These are phyloP conservation scores for Pichia sp. DNA, from an alignment of 1,139 yeast species.

Conservation along the genomic window DNA sequence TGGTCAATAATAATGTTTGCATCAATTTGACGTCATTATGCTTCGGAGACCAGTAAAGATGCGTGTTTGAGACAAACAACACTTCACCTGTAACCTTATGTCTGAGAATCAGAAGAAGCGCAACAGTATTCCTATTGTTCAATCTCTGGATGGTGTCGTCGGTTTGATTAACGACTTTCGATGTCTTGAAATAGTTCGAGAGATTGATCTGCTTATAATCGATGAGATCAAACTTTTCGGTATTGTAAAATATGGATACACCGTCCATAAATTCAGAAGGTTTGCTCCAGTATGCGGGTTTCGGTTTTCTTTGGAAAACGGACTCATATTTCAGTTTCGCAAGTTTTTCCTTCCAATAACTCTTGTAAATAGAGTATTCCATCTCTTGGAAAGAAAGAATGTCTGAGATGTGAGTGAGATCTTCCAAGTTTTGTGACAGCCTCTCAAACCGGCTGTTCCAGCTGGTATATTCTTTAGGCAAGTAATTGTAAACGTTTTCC, in stretches of 20 bases:
- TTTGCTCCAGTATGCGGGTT: conserved; percentile 43
- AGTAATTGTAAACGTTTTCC: conserved; percentile 45
- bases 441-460: conserved; percentile 43
- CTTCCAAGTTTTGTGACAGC: conserved; percentile 32
- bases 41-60: conserved; percentile 48
- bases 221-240: conserved; percentile 36
- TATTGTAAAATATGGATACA: conserved; percentile 44
- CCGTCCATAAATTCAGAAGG: conserved; percentile 45
- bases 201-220: conserved; percentile 35
- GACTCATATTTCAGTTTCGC: conserved; percentile 30
- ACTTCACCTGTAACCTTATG: conserved; percentile 33
- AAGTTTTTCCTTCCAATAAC: conserved; percentile 32
- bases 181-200: conserved; percentile 30
- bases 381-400: conserved; percentile 57
- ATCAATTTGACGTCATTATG: conserved; percentile 46
- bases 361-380: conserved; percentile 39
- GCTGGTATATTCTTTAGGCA: conserved; percentile 35
- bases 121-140: conserved; percentile 49
- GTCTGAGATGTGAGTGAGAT: conserved; percentile 34
- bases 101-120: conserved; percentile 36
- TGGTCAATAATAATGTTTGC: conserved; percentile 42
- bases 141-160: conserved; percentile 30
- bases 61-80: conserved; percentile 46
- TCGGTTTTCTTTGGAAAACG: conserved; percentile 38
- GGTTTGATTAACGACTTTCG: conserved; percentile 31